Evolutionary conservation across 139 green algal species (phyloP).

Genomic region (Chlamydomonas schloesseri): DNA sequence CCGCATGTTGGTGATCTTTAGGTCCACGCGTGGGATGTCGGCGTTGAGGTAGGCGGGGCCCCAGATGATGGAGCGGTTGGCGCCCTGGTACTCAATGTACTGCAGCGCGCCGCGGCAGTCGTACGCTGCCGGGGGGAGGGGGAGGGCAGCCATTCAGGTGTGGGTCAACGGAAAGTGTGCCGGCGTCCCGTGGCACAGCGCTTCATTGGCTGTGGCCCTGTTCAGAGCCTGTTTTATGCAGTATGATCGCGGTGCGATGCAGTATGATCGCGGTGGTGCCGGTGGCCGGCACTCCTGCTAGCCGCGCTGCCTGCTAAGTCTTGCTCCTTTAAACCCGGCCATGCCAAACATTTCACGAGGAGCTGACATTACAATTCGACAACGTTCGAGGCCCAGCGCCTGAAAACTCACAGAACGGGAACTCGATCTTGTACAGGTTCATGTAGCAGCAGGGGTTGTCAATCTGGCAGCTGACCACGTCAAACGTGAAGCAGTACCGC

Average conservation of each 20-base stretch:
- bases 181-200: no score
- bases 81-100: slow-evolving; percentile 22
- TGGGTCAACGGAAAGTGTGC: no score
- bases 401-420: slow-evolving; percentile 34
- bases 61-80: slow-evolving; percentile 22
- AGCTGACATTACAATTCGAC: no score
- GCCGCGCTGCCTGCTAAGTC: no score
- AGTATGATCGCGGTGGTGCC: no score
- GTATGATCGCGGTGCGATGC: no score
- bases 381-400: no score
- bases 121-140: background rate
- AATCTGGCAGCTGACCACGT: background rate
- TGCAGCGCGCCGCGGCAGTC: slow-evolving; percentile 1
- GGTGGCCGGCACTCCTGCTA: no score
- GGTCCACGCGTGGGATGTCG: background rate
- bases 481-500: slow-evolving; percentile 35
- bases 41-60: slow-evolving; percentile 1
- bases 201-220: no score
- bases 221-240: no score
- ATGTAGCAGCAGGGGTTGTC: slow-evolving; percentile 38
- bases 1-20: slow-evolving; percentile 45
- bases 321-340: no score
- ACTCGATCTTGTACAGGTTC: slow-evolving; percentile 44
- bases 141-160: background rate
- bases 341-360: no score